Evolutionary conservation across 2,329 filamentous ascomycete species (phyloP), one percentile per base, ranked within the genome.

Genomic region (Penicillium sp.): DNA sequence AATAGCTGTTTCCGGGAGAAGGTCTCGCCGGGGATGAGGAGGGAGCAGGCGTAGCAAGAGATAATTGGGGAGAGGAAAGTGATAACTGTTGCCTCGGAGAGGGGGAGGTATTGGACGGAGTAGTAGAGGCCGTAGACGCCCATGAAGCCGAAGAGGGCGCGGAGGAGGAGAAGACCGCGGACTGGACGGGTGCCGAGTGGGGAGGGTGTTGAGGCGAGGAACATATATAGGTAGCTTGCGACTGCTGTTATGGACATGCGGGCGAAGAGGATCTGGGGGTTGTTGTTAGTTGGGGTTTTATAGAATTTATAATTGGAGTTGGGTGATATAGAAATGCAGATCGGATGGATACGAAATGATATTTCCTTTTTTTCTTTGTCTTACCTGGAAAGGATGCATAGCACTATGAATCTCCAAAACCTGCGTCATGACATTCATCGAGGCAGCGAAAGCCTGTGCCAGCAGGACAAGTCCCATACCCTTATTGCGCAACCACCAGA

Each of bases 71-170:
- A 85, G 6, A 96, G 81, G 71, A 96, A 97, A 9, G 91, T 94
- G 53, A 97, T 88, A 35, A 96, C 92, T 0, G 90, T 94, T 2
- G 92, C 91, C 71, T 96, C 92, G 17, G 91, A 89, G 2, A 96
- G 82, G 0, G 91, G 90, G 3, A 96, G 83, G 67, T 95, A 95
- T 69, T 90, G 83, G 57, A 90, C 77, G 8, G 85, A 88, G 67
- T 87, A 87, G 66, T 87, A 95, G 76, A 94, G 84, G 37, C 89
- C 89, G 71, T 88, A 93, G 4, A 95, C 88, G 12, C 90, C 91
- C 71, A 91, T 89, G 74, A 88, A 88, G 13, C 91, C 92, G 31
- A 82, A 82, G 2, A 89, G 72, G 0, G 90, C 90, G 67, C 92
- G 81, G 10, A 84, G 73, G 1, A 90, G 72, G 4, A 97, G 79